Percentiles rank a stretch among this genome's conserved stretches.
These are phyloP conservation scores for Kwoniella sp. DNA, from an alignment of 768 basidiomycete species.

Conservation along the genomic window DNA sequence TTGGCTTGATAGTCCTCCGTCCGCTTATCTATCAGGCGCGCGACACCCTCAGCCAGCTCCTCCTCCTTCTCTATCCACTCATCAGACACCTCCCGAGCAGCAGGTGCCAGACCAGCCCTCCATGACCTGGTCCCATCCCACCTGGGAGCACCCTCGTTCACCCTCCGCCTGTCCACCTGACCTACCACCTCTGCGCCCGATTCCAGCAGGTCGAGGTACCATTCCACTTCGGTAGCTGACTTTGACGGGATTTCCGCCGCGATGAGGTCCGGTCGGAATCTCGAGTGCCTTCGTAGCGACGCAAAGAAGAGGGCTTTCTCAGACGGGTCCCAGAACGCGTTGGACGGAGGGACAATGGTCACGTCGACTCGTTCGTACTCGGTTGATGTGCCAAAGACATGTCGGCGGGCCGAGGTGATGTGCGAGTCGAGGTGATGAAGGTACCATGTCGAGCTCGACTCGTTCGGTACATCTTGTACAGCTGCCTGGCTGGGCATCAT, in stretches of 20 bases:
- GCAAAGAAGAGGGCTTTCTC: constrained; percentile 73
- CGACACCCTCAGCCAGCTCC: constrained; percentile 45
- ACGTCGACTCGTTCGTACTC: neutral
- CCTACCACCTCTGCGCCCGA: constrained; percentile 20
- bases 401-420: constrained; percentile 5
- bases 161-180: neutral
- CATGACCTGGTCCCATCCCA: constrained; percentile 17
- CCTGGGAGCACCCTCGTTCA: neutral
- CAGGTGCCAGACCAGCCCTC: constrained; percentile 52
- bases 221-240: constrained; percentile 62
- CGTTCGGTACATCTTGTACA: neutral
- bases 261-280: constrained; percentile 72
- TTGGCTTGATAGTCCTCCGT: no score
- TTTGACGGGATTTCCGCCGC: constrained; percentile 65
- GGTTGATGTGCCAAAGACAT: constrained; percentile 2
- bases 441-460: constrained; percentile 18
- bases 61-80: constrained; percentile 58
- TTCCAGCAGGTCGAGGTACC: constrained; percentile 58
- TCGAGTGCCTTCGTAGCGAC: constrained; percentile 62
- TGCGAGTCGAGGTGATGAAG: constrained; percentile 17
- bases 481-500: neutral
- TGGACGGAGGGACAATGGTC: constrained; percentile 7
- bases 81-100: constrained; percentile 57
- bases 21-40: constrained; percentile 22
- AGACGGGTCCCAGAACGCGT: constrained; percentile 58